A percentile compares a stretch with the other conserved stretches of the same genome.
phyloP scores from a whole-genome alignment of 2,329 filamentous ascomycete species.

The Celoporthe dispersa region DNA sequence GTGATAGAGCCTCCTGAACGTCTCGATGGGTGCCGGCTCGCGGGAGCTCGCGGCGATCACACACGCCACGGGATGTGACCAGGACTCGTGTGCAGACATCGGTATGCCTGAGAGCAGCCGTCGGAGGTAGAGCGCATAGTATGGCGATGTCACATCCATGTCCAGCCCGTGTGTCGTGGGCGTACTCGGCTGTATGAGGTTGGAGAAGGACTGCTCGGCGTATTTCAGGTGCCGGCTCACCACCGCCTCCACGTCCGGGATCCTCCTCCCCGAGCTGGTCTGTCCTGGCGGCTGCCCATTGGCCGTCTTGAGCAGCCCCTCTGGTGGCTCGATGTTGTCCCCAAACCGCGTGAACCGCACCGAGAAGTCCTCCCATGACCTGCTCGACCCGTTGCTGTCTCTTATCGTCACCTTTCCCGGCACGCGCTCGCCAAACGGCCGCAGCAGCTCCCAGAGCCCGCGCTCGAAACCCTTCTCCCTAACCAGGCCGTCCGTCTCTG shows the following conservation, averaged over 20 bases:
- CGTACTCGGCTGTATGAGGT: slow-evolving; percentile 42
- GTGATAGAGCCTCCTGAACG: slow-evolving; percentile 80
- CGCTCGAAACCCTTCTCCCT: slow-evolving; percentile 81
- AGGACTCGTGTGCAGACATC: slow-evolving; percentile 85
- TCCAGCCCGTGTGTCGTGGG: slow-evolving; percentile 49
- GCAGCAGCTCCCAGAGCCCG: slow-evolving; percentile 82
- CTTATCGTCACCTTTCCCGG: slow-evolving; percentile 87
- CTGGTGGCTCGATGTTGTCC: slow-evolving; percentile 57
- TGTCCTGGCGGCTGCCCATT: slow-evolving; percentile 37
- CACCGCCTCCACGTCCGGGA: slow-evolving; percentile 77
- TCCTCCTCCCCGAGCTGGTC: slow-evolving; percentile 48
- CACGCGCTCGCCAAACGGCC: slow-evolving; percentile 88
- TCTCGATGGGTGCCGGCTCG: slow-evolving; percentile 82
- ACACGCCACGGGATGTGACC: slow-evolving; percentile 91
- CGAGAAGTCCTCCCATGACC: slow-evolving; percentile 85
- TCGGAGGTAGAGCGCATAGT: slow-evolving; percentile 84
- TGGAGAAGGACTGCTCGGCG: slow-evolving; percentile 65
- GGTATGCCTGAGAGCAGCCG: slow-evolving; percentile 80
- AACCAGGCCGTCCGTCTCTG: slow-evolving; percentile 81
- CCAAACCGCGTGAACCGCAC: slow-evolving; percentile 81
- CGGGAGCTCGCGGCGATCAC: slow-evolving; percentile 94
- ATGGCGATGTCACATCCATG: slow-evolving; percentile 67
- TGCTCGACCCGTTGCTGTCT: slow-evolving; percentile 85
- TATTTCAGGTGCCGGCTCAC: slow-evolving; percentile 79
- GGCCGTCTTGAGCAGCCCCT: slow-evolving; percentile 37